Conservation (phyloP, 78 protist genomes). For the Dictyostelium purpureum region DNA sequence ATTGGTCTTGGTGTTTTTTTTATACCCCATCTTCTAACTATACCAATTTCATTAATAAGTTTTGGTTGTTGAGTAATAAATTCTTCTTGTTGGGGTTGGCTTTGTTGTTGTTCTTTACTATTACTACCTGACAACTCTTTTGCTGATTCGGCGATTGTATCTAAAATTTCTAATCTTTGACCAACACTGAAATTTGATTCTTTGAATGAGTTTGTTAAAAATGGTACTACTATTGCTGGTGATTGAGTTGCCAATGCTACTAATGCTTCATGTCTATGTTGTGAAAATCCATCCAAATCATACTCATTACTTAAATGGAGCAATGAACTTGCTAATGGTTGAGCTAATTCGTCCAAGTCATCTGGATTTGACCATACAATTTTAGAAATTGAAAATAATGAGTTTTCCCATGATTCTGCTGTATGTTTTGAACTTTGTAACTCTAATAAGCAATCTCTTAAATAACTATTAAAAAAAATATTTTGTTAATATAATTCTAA, state of each 20-base stretch:
- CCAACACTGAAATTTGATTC: slow-evolving; percentile 48
- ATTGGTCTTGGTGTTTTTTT: slow-evolving; percentile 28
- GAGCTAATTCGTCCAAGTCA: slow-evolving; percentile 54
- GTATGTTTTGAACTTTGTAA: slow-evolving; percentile 70
- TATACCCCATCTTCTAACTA: slow-evolving; percentile 45
- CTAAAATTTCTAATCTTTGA: slow-evolving; percentile 35
- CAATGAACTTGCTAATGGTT: slow-evolving; percentile 19
- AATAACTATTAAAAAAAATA: slow-evolving; percentile 9
- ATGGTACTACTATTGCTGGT: slow-evolving; percentile 9
- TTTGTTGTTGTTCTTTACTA: neutral
- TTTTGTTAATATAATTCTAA: neutral
- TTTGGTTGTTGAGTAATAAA: neutral
- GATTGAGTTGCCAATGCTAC: slow-evolving; percentile 51
- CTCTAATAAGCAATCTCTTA: slow-evolving; percentile 63
- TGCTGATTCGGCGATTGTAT: slow-evolving; percentile 27
- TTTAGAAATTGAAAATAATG: slow-evolving; percentile 26
- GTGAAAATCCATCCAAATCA: slow-evolving; percentile 37
- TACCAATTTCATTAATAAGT: neutral
- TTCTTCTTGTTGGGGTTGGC: slow-evolving; percentile 6
- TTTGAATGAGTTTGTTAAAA: neutral
- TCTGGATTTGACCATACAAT: slow-evolving; percentile 68
- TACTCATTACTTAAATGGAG: slow-evolving; percentile 63
- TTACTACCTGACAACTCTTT: slow-evolving; percentile 13
- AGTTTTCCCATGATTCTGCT: slow-evolving; percentile 64
- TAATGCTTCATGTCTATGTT: slow-evolving; percentile 29